Percentiles rank a stretch among this genome's conserved stretches.
Conservation (phyloP, 371 early-diverging fungal genomes). For the Mucor saturninus region DNA sequence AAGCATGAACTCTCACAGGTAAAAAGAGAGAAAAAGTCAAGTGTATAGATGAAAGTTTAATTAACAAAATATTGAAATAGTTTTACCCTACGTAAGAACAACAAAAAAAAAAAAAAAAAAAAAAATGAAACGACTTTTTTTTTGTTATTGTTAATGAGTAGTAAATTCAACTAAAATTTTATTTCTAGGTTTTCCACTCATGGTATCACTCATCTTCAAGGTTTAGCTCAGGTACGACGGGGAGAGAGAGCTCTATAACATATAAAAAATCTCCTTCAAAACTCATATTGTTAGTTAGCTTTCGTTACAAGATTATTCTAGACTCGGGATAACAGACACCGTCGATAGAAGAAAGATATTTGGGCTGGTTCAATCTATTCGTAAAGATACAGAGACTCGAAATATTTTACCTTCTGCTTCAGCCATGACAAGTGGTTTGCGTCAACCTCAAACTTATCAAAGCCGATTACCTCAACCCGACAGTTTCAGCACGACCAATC, state of each 20-base stretch:
- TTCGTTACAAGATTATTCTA: slow-evolving; percentile 83
- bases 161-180: background rate
- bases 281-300: slow-evolving; percentile 47
- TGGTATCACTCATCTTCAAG: slow-evolving; percentile 66
- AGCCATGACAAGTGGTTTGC: slow-evolving; percentile 30
- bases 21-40: background rate
- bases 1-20: slow-evolving; percentile 42
- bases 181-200: slow-evolving; percentile 56
- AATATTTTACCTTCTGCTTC: slow-evolving; percentile 18
- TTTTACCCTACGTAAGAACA: slow-evolving; percentile 33
- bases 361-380: slow-evolving; percentile 64
- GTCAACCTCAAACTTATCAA: slow-evolving; percentile 33
- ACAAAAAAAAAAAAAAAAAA: background rate
- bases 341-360: slow-evolving; percentile 80
- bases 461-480: slow-evolving; percentile 21
- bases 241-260: background rate
- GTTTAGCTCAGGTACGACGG: slow-evolving; percentile 55
- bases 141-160: background rate
- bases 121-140: background rate
- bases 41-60: slow-evolving; percentile 1
- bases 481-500: slow-evolving; percentile 12
- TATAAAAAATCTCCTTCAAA: background rate
- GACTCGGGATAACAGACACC: slow-evolving; percentile 76
- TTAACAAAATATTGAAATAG: slow-evolving; percentile 8
- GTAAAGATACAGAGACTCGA: slow-evolving; percentile 36